Evolutionary conservation across 495 filamentous ascomycete species (phyloP), one percentile per base, ranked within the genome.

Genomic region (Bombardia bombarda): DNA sequence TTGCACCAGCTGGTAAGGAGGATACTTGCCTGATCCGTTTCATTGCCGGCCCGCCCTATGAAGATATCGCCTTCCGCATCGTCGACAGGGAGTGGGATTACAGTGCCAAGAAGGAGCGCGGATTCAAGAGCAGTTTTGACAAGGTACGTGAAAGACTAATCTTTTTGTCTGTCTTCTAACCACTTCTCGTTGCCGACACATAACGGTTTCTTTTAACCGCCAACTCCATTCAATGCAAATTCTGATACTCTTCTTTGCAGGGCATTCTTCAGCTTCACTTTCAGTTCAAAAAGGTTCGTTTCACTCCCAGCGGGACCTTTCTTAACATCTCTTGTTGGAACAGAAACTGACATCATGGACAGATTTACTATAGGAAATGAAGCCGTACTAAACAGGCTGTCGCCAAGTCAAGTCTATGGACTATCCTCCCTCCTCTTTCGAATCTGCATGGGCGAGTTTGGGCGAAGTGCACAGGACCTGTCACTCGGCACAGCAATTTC

Each of bases 51-150:
- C 86, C 90, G 1, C 92, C 92, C 7, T 99, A 99, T 56, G 89
- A 97, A 53, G 92, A 99, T 59, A 79, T 99, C 47, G 93, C 90
- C 7, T 99, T 99, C 51, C 79, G 92, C 25, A 96, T 99, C 53
- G 93, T 99, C 34, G 92, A 99, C 59, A 89, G 92, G 50, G 93
- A 99, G 67, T 99, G 92, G 92, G 92, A 99, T 63, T 97, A 94
- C 58, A 90, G 86, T 65, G 89, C 92, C 0, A 96, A 96, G 66
- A 75, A 84, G 47, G 92, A 99, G 49, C 78, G 93, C 30, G 92
- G 92, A 0, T 99, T 97, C 59, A 89, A 80, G 63, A 95, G 89
- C 59, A 92, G 84, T 50, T 99, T 97, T 62, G 92, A 99, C 60
- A 97, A 96, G 82, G 87, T 90, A 76, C 50, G 42, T 45, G 35